Evolutionary conservation across 257 asterid genomes (phyloP).

Genomic region (Agastache rugosa): DNA sequence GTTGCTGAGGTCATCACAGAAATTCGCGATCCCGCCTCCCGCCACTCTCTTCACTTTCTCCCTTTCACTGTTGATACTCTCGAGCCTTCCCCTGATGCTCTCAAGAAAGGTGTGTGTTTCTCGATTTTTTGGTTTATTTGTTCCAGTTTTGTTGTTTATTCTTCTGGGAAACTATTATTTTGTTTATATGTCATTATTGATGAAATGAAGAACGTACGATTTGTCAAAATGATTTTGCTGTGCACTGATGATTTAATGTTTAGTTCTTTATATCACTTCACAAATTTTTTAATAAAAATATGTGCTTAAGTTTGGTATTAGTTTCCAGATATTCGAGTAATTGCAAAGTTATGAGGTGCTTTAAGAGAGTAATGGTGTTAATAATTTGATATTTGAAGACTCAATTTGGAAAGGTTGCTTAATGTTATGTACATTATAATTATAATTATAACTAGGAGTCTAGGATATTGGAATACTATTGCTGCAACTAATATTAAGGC

Average conservation of each 20-base stretch:
- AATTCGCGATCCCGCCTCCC: constrained; percentile 86
- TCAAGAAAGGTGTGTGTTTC: constrained; percentile 60
- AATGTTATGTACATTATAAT: neutral
- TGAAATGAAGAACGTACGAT: neutral
- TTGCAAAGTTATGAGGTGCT: neutral
- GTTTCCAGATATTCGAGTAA: neutral
- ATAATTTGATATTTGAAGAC: neutral
- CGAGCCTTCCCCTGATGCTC: constrained; percentile 81
- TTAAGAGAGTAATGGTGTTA: neutral
- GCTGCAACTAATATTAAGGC: neutral
- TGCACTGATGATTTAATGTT: neutral
- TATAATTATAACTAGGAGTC: too few relatives aligned
- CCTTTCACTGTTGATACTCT: constrained; percentile 79
- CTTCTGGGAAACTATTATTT: neutral
- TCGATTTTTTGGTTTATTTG: neutral
- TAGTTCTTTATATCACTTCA: constrained; percentile 5
- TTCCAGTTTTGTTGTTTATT: neutral
- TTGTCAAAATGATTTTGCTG: neutral
- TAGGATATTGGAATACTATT: neutral
- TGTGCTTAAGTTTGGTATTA: too few relatives aligned
- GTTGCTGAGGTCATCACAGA: constrained; percentile 79
- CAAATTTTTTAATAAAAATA: neutral
- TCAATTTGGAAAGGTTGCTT: neutral
- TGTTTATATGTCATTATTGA: neutral
- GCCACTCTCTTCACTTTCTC: constrained; percentile 81